Evolutionary conservation across 106 monocot genomes (phyloP), one percentile per base, ranked within the genome.

Genomic region (Vanilla planifolia): DNA sequence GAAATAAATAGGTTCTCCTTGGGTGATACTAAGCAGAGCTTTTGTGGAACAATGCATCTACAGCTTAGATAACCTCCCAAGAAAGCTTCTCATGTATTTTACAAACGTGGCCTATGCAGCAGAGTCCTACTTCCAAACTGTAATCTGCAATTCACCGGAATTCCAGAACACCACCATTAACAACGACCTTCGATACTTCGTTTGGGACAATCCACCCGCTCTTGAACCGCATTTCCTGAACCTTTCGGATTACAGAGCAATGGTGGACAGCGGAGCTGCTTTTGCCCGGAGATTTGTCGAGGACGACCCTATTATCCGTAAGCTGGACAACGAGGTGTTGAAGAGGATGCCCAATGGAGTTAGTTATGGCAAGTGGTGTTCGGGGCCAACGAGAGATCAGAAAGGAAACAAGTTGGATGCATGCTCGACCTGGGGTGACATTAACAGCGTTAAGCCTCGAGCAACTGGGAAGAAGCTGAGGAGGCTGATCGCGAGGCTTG

Each of bases 81-180:
- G 93, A 29, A 85, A 76, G 16, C 74, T 93, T n/a, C 77, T 93
- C 17, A 89, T 93, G 93, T 93, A 93, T 64, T 82, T 80, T 55
- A 22, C 89, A 2, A 93, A 93, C 55, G 77, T 79, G 6, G 63
- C 79, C 4, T 93, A 82, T 66, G 55, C 93, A 0, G 69, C 67
- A 33, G 93, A 93, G 63, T 64, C 89, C 46, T 93, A 93, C 76
- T 93, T 93, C 77, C 93, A 93, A 35, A 89, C 93, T 3, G 69
- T 82, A 6, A 76, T 89, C 2, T 93, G 93, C 82, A 93, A 89
- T 42, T 60, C 79, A 2, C 79, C 81, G 2, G 74, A 79, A 13
- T 93, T 93, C 57, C 26, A 26, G 15, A 93, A 93, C 77, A 85
- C 84, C 4, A 89, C 93, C 3, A 72, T 93, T 15, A 93, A 93